Evolutionary conservation across 2,329 filamentous ascomycete genomes (phyloP).

Genomic region (Pestalotiopsis sp.): DNA sequence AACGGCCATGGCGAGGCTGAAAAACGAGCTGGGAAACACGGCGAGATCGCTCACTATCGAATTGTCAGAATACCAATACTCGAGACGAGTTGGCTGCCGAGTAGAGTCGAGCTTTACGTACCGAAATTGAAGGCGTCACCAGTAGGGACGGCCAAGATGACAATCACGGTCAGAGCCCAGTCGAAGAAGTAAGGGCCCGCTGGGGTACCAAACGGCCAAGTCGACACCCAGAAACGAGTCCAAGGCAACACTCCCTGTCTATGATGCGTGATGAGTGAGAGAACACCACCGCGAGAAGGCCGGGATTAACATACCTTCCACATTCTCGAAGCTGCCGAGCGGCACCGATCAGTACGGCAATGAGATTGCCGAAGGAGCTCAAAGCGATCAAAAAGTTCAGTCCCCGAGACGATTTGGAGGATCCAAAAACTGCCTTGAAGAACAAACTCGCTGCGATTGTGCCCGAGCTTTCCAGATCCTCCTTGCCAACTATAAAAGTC

Average conservation of each 20-base stretch:
- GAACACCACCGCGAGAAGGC: not conserved
- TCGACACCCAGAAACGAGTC: slow-evolving; percentile 64
- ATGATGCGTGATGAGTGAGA: not conserved
- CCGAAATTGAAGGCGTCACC: slow-evolving; percentile 68
- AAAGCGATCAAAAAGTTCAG: slow-evolving; percentile 61
- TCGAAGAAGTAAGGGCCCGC: slow-evolving; percentile 61
- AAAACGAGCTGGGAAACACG: slow-evolving; percentile 7
- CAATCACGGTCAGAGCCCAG: slow-evolving; percentile 58
- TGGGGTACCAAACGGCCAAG: slow-evolving; percentile 65
- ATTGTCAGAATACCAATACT: too few relatives aligned
- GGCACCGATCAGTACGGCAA: slow-evolving; percentile 56
- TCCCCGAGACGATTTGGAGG: slow-evolving; percentile 47
- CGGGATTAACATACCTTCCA: slow-evolving; percentile 40
- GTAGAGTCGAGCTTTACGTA: slow-evolving; percentile 23
- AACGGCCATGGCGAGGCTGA: slow-evolving; percentile 12
- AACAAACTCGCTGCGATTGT: slow-evolving; percentile 60
- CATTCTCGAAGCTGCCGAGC: slow-evolving; percentile 63
- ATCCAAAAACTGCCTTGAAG: slow-evolving; percentile 61
- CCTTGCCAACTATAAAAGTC: slow-evolving; percentile 44
- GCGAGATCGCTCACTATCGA: slow-evolving; percentile 13
- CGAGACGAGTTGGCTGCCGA: not conserved
- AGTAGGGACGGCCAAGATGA: slow-evolving; percentile 62
- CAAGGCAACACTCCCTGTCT: slow-evolving; percentile 64
- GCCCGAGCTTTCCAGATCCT: slow-evolving; percentile 53
- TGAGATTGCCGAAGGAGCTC: slow-evolving; percentile 61